Evolutionary conservation across 495 filamentous ascomycete species (phyloP).

Genomic region (Lasiosphaeris hirsuta): DNA sequence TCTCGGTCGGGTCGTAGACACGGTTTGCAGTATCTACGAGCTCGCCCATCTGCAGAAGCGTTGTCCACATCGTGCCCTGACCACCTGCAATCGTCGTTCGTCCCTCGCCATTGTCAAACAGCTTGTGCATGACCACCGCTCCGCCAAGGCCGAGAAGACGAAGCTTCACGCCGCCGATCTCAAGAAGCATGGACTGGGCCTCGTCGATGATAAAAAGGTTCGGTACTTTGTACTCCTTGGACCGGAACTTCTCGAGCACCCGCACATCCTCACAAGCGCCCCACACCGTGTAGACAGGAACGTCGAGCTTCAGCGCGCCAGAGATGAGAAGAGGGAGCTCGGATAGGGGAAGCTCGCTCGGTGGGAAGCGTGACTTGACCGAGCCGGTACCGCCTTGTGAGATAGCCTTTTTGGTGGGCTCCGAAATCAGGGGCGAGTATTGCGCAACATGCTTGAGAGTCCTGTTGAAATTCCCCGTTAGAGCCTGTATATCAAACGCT

Average conservation of each 20-base stretch:
- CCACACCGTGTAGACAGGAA: conserved; percentile 99
- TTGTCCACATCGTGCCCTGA: conserved; percentile 99
- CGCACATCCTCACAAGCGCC: conserved; percentile 98
- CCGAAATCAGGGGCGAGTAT: conserved; percentile 91
- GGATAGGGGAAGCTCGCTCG: conserved; percentile 85
- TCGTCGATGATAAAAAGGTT: conserved; percentile 99
- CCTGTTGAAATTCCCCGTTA: conserved; percentile 44
- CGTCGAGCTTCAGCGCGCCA: conserved; percentile 81
- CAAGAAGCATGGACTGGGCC: conserved; percentile 87
- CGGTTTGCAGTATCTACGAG: conserved; percentile 96
- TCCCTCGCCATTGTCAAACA: conserved; percentile 98
- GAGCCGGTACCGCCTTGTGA: conserved; percentile 53
- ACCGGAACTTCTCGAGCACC: conserved; percentile 96
- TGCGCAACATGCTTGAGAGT: conserved; percentile 97
- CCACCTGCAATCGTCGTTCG: conserved; percentile 97
- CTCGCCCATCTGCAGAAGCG: conserved; percentile 96
- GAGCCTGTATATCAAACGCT: neutral
- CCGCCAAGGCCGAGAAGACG: conserved; percentile 91
- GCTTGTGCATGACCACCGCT: conserved; percentile 99
- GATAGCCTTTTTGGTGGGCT: conserved; percentile 83
- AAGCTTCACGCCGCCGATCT: conserved; percentile 93
- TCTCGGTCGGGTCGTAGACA: conserved; percentile 97
- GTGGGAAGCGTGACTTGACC: conserved; percentile 76
- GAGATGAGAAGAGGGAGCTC: conserved; percentile 90
- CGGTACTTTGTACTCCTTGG: conserved; percentile 95